These are phyloP conservation scores for Lasiosphaeris hirsuta DNA, from an alignment of 495 filamentous ascomycete genomes.

Conservation along the genomic window DNA sequence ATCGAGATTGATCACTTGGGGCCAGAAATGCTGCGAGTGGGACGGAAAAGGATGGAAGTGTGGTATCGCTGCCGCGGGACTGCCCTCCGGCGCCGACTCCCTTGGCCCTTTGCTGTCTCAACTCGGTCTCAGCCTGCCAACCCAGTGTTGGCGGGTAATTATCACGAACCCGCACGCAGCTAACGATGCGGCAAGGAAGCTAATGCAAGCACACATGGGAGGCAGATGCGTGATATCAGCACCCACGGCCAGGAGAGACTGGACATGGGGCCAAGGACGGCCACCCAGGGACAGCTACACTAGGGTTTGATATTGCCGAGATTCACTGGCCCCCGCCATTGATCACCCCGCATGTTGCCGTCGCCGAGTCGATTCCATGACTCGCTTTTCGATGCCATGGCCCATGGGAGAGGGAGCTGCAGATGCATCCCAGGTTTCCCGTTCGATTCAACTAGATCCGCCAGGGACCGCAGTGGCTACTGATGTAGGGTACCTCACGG, in stretches of 20 bases:
- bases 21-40: too few species aligned
- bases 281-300: too few species aligned
- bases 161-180: constrained; percentile 9
- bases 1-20: too few species aligned
- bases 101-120: too few species aligned
- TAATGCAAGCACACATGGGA: constrained; percentile 22
- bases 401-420: background rate
- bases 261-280: too few species aligned
- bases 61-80: too few species aligned
- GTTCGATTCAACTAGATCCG: constrained; percentile 16
- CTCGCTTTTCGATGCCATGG: background rate
- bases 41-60: too few species aligned
- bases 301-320: constrained; percentile 11
- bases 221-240: constrained; percentile 14
- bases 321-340: background rate
- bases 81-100: too few species aligned
- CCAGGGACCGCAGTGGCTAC: background rate
- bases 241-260: background rate
- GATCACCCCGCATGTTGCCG: background rate
- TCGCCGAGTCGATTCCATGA: background rate
- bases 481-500: too few species aligned
- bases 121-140: too few species aligned
- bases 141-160: constrained; percentile 7
- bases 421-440: background rate
- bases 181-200: constrained; percentile 25